Evolutionary conservation across 129 eudicot species (phyloP).

Genomic region (Flaveria brownii): DNA sequence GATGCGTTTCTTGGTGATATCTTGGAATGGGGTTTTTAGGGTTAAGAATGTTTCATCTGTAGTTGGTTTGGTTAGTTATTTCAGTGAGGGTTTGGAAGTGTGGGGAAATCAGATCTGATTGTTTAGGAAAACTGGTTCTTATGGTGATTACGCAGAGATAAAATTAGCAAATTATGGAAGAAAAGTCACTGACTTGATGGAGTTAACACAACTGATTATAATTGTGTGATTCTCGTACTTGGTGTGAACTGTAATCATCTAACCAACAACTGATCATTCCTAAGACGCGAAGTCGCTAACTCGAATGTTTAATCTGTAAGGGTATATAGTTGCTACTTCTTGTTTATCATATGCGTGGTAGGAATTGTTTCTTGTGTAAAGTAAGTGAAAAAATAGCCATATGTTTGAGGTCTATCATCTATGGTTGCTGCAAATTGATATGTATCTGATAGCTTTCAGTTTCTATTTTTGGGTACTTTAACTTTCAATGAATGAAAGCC

Average conservation of each 20-base stretch:
- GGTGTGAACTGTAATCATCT: background rate
- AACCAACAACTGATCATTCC: background rate
- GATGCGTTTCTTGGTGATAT: background rate
- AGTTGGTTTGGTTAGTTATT: no score
- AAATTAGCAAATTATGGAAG: background rate
- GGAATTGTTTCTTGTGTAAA: background rate
- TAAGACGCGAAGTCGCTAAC: no score
- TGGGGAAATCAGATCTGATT: background rate
- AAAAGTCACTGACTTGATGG: no score
- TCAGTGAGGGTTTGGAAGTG: no score
- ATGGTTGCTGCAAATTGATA: conserved; percentile 4
- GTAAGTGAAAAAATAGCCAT: background rate
- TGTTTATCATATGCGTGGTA: background rate
- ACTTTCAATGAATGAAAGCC: background rate
- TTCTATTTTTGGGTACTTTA: conserved; percentile 9
- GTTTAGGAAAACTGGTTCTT: background rate
- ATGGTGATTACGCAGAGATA: background rate
- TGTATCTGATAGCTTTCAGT: conserved; percentile 8
- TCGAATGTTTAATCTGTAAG: background rate
- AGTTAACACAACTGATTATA: background rate
- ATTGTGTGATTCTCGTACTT: background rate
- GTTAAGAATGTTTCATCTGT: background rate
- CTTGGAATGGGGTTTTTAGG: background rate
- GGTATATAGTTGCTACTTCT: background rate
- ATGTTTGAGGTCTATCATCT: background rate